Conservation (phyloP, 139 green algal species). For the Nannochloris sp. region DNA sequence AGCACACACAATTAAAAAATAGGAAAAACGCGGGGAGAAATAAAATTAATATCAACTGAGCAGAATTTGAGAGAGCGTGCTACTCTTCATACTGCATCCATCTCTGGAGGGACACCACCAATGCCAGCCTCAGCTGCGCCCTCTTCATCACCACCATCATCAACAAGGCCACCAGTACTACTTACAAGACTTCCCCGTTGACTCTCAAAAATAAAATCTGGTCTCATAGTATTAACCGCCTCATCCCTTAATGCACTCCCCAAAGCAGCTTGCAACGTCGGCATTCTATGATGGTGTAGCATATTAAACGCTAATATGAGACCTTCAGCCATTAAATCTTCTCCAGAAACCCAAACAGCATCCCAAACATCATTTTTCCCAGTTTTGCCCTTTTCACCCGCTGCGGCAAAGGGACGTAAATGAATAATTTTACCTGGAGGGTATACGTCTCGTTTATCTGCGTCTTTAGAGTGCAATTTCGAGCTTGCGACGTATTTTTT, state of each 20-base stretch:
- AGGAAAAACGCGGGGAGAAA: too few relatives aligned
- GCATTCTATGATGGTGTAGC: slow-evolving; percentile 9
- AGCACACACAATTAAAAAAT: too few relatives aligned
- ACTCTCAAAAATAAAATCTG: too few relatives aligned
- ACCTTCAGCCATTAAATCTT: slow-evolving; percentile 27
- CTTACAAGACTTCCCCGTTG: too few relatives aligned
- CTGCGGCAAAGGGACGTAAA: slow-evolving; percentile 16
- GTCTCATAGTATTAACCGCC: too few relatives aligned
- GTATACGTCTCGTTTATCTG: slow-evolving; percentile 8
- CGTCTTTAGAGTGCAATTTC: slow-evolving; percentile 3
- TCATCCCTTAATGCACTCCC: background rate
- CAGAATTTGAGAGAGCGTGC: too few relatives aligned
- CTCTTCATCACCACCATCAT: too few relatives aligned
- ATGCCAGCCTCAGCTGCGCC: too few relatives aligned
- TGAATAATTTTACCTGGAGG: slow-evolving; percentile 19
- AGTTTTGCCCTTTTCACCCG: background rate
- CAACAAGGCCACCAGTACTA: too few relatives aligned
- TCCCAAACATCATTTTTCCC: slow-evolving; percentile 16
- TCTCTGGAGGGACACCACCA: too few relatives aligned
- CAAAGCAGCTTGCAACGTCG: background rate
- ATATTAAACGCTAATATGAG: slow-evolving; percentile 23
- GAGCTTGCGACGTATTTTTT: background rate
- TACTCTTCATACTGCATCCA: too few relatives aligned
- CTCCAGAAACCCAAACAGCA: slow-evolving; percentile 19
- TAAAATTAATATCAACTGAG: too few relatives aligned